Evolutionary conservation across 139 green algal species (phyloP).

Genomic region (Chlorella ohadii): DNA sequence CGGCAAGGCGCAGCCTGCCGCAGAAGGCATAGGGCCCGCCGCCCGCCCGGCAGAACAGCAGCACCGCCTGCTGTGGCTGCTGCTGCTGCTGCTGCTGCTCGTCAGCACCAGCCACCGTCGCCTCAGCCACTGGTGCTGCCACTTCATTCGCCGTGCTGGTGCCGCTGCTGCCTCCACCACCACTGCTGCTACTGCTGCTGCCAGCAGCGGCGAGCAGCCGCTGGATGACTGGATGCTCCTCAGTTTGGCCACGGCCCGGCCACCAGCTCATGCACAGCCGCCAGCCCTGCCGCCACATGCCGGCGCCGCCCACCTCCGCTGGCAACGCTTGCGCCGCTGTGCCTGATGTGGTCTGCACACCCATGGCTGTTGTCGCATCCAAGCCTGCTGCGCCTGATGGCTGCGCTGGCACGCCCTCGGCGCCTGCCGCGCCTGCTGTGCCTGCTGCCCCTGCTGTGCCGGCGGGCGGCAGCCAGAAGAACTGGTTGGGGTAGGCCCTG

Average conservation of each 20-base stretch:
- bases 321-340: too few species aligned
- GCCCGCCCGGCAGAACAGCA: slow-evolving; percentile 35
- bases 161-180: neutral
- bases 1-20: slow-evolving; percentile 19
- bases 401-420: too few species aligned
- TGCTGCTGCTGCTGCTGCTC: neutral
- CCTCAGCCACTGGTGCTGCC: neutral
- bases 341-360: too few species aligned
- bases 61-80: neutral
- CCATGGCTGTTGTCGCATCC: neutral
- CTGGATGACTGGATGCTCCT: slow-evolving; percentile 33
- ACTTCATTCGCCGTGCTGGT: neutral
- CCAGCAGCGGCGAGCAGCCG: slow-evolving; percentile 7
- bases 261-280: slow-evolving; percentile 39
- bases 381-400: too few species aligned
- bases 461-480: neutral
- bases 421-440: neutral
- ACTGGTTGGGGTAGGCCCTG: slow-evolving; percentile 24
- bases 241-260: slow-evolving; percentile 29
- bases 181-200: neutral
- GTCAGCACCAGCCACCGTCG: neutral
- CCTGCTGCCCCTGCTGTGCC: neutral
- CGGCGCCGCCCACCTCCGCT: neutral
- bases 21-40: slow-evolving; percentile 25
- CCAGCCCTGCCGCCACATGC: neutral